Evolutionary conservation across 139 green algal genomes (phyloP), one percentile per base, ranked within the genome.

Genomic region (Mesostigma viride): DNA sequence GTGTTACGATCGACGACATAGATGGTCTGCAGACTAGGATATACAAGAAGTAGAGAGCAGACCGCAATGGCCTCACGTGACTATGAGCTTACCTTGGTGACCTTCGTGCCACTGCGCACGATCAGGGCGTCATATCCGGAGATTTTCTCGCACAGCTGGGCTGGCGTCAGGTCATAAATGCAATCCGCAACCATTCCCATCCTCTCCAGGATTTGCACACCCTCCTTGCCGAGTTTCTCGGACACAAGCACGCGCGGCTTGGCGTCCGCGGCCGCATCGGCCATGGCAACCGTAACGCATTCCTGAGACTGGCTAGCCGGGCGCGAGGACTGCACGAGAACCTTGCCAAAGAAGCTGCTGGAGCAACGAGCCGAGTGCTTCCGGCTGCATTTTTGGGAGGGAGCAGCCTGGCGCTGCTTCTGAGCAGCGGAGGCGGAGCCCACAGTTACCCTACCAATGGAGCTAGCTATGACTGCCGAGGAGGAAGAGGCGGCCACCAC

Each of bases 211-310:
- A 95, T 73, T 3, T 91, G 83, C 26, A 97, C 30, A 83, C 88
- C 88, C 36, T 80, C 75, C 8, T 76, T 64, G 20, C 90, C 90
- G 27, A 97, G 83, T 77, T 96, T 95, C 73, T 97, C 91, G 3
- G 91, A 69, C 6, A 97, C 85, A 69, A 97, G 74, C 27, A 97
- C 88, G 20, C 77, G 90, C 36, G 85, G 88, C 66, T 74, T 74
- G 8, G 64, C 70, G 22, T 31, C 20, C 1, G 73, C 36, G 8
- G 40, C 8, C 40, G 11, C 40, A 8, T 14, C 40, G 11, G 8
- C 14, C 40, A 24, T 51, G 40, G 40, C 40, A 51, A 14, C 40
- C 40, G 11, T 14, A 51, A 8, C 14, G 40, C 40, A n/a, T 51
- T 8, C 11, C 11, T 51, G 40, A 8, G 40, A 14, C 40, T 51